These are phyloP conservation scores for Rosa chinensis DNA, from an alignment of 306 rosid genomes.

Conservation along the genomic window DNA sequence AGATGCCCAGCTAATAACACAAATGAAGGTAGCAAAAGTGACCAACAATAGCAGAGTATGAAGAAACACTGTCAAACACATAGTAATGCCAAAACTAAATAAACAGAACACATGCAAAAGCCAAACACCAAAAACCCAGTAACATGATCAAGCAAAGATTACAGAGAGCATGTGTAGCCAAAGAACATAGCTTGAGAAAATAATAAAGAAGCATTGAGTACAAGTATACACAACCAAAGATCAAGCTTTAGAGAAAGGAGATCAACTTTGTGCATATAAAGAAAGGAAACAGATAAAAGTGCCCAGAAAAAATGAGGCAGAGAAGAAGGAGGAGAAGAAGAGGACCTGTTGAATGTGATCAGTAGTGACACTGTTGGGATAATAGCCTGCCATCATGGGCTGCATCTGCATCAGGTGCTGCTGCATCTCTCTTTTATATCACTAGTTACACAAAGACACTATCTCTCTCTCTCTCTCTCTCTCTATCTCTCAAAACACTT, in stretches of 20 bases:
- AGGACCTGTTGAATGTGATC: slow-evolving; percentile 99
- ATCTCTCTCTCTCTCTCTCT: slow-evolving; percentile 19
- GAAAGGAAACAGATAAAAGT: background rate
- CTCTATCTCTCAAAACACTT: slow-evolving; percentile 13
- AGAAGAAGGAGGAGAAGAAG: slow-evolving; percentile 14
- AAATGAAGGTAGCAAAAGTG: background rate
- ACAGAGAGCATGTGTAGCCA: background rate
- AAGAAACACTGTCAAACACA: background rate
- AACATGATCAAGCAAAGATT: background rate
- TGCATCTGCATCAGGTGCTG: slow-evolving; percentile 99
- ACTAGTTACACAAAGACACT: background rate
- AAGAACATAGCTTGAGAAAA: background rate
- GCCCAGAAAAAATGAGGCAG: background rate
- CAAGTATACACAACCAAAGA: slow-evolving; percentile 1
- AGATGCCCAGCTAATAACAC: background rate
- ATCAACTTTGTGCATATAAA: background rate
- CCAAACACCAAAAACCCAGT: background rate
- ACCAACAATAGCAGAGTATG: background rate
- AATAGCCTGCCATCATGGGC: slow-evolving; percentile 99
- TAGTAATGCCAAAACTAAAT: background rate
- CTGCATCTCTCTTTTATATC: slow-evolving; percentile 48
- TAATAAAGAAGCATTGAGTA: background rate
- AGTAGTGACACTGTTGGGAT: slow-evolving; percentile 96
- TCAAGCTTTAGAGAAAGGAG: background rate
- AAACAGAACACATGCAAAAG: background rate